A percentile compares a stretch with the other conserved stretches of the same genome.
Conservation (phyloP, 108 stramenopile species). For the Fragilariopsis cylindrus region DNA sequence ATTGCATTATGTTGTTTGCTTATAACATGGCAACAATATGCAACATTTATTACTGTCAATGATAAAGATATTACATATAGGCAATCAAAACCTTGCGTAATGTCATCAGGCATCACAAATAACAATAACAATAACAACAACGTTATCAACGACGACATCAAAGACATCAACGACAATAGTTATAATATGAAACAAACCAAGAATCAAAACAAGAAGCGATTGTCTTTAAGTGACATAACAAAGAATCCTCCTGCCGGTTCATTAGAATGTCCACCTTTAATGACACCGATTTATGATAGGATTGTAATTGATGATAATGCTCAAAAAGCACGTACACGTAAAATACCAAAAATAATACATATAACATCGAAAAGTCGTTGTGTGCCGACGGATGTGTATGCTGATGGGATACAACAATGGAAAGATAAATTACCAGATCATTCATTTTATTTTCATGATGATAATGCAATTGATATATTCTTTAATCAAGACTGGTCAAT, state of each 20-base stretch:
- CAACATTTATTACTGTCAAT: no score
- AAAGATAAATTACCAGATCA: constrained; percentile 34
- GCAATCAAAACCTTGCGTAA: no score
- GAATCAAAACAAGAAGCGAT: not conserved
- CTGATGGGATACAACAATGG: constrained; percentile 14
- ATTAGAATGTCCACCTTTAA: not conserved
- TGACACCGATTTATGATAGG: constrained; percentile 1
- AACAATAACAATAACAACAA: no score
- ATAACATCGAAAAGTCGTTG: constrained; percentile 5
- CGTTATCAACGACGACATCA: no score
- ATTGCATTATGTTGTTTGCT: no score
- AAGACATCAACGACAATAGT: no score
- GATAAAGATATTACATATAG: no score
- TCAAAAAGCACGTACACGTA: not conserved
- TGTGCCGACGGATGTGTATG: constrained; percentile 11
- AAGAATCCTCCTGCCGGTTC: not conserved
- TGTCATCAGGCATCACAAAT: no score
- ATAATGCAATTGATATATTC: constrained; percentile 42
- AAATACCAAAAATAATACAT: not conserved
- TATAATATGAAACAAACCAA: no score
- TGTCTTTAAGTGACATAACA: not conserved
- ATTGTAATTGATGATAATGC: not conserved
- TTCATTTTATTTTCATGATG: constrained; percentile 49
- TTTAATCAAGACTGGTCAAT: not conserved
- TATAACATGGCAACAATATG: no score